A percentile compares a stretch with the other conserved stretches of the same genome.
These are phyloP conservation scores for Martensiomyces pterosporus DNA, from an alignment of 192 early-diverging fungal species.

Conservation along the genomic window DNA sequence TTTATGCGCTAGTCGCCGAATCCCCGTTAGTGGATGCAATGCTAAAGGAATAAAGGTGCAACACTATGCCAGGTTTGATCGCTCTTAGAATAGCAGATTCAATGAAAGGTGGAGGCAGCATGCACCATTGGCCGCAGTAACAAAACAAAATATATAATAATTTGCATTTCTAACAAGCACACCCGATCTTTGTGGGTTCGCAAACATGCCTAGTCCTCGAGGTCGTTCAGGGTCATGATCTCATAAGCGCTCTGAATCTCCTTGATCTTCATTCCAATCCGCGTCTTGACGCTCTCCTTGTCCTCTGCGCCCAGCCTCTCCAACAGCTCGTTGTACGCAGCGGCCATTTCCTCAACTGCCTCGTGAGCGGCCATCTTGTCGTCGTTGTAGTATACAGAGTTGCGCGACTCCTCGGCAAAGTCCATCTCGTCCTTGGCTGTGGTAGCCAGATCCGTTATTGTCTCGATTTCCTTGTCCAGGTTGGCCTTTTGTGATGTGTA, in stretches of 20 bases:
- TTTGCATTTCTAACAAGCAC: too few species aligned
- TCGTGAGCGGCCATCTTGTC: slow-evolving; percentile 43
- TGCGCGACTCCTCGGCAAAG: slow-evolving; percentile 48
- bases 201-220: slow-evolving; percentile 43
- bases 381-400: slow-evolving; percentile 50
- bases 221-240: slow-evolving; percentile 42
- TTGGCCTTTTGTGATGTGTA: slow-evolving; percentile 1
- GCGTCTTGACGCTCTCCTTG: slow-evolving; percentile 14
- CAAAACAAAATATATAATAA: background rate
- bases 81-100: too few species aligned
- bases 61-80: too few species aligned
- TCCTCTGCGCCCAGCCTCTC: slow-evolving; percentile 21
- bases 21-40: too few species aligned
- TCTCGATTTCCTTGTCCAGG: slow-evolving; percentile 44
- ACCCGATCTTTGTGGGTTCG: background rate
- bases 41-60: too few species aligned
- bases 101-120: too few species aligned
- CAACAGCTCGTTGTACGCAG: slow-evolving; percentile 24
- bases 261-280: slow-evolving; percentile 49
- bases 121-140: too few species aligned
- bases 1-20: too few species aligned
- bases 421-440: slow-evolving; percentile 51
- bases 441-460: slow-evolving; percentile 41
- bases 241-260: slow-evolving; percentile 49
- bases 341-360: slow-evolving; percentile 43